These are phyloP conservation scores for Mycena polygramma DNA, from an alignment of 768 basidiomycete species.

Conservation along the genomic window DNA sequence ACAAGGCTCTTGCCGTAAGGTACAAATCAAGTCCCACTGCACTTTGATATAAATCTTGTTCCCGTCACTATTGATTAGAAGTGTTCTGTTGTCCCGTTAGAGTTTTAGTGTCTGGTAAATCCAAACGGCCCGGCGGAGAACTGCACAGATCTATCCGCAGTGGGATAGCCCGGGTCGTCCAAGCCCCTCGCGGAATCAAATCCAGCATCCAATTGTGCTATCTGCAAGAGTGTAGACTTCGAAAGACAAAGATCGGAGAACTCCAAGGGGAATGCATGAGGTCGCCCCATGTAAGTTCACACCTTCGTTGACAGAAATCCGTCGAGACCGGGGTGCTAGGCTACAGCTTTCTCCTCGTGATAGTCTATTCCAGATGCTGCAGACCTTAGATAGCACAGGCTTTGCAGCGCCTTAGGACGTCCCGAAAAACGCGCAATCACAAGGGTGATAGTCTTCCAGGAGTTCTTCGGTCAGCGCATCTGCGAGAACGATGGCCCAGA, in stretches of 20 bases:
- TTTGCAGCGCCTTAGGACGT: conserved; percentile 33
- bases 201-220: not conserved
- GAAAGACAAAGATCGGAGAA: conserved; percentile 20
- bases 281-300: conserved; percentile 27
- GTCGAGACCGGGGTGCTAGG: conserved; percentile 30
- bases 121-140: conserved; percentile 17
- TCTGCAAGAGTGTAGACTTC: conserved; percentile 7
- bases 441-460: conserved; percentile 17
- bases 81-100: conserved; percentile 12
- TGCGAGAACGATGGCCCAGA: conserved; percentile 20
- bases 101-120: conserved; percentile 20
- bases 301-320: conserved; percentile 34
- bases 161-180: conserved; percentile 20
- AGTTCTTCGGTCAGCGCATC: conserved; percentile 16
- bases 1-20: conserved; percentile 31
- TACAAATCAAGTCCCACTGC: conserved; percentile 9
- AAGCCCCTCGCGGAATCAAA: not conserved
- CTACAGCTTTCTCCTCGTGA: conserved; percentile 27
- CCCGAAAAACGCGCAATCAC: conserved; percentile 33
- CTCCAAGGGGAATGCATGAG: conserved; percentile 27
- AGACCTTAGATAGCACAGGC: conserved; percentile 23
- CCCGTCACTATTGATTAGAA: conserved; percentile 4
- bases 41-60: conserved; percentile 29
- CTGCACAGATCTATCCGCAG: conserved; percentile 29
- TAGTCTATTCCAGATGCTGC: conserved; percentile 32